Percentiles rank a stretch among this genome's conserved stretches.
Conservation (phyloP, 768 basidiomycete species). For the Hypholoma fasciculare region DNA sequence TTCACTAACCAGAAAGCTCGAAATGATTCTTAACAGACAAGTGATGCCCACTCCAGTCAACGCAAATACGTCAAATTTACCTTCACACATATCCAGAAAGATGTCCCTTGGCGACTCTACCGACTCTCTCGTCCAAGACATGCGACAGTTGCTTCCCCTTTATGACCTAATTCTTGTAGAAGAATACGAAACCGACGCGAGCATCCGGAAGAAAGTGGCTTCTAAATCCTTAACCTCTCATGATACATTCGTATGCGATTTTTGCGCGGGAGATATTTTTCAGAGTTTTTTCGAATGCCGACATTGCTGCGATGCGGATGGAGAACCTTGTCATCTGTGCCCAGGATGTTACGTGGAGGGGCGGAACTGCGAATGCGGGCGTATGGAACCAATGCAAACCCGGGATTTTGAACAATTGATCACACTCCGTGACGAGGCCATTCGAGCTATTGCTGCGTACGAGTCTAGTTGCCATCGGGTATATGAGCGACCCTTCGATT, state of each 20-base stretch:
- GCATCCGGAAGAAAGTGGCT: not conserved
- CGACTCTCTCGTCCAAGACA: conserved; percentile 15
- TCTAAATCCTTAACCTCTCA: conserved; percentile 4
- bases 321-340: conserved; percentile 56
- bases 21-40: not conserved
- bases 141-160: conserved; percentile 40
- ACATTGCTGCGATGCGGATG: conserved; percentile 33
- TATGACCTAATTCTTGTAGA: conserved; percentile 54
- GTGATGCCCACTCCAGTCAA: not conserved
- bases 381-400: conserved; percentile 64
- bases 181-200: conserved; percentile 33
- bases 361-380: conserved; percentile 62
- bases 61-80: not conserved
- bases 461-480: not conserved
- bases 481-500: conserved; percentile 1
- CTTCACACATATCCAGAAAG: not conserved
- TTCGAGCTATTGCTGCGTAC: conserved; percentile 7
- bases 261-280: conserved; percentile 81
- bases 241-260: conserved; percentile 56
- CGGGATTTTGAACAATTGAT: conserved; percentile 49
- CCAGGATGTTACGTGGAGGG: conserved; percentile 78
- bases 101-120: not conserved
- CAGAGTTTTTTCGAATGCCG: conserved; percentile 78
- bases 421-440: conserved; percentile 8
- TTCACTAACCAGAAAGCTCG: conserved; percentile 28